Percentiles rank a stretch among this genome's conserved stretches.
These are phyloP conservation scores for Cutaneotrichosporon cavernicola DNA, from an alignment of 1,284 basidiomycete genomes.

Conservation along the genomic window DNA sequence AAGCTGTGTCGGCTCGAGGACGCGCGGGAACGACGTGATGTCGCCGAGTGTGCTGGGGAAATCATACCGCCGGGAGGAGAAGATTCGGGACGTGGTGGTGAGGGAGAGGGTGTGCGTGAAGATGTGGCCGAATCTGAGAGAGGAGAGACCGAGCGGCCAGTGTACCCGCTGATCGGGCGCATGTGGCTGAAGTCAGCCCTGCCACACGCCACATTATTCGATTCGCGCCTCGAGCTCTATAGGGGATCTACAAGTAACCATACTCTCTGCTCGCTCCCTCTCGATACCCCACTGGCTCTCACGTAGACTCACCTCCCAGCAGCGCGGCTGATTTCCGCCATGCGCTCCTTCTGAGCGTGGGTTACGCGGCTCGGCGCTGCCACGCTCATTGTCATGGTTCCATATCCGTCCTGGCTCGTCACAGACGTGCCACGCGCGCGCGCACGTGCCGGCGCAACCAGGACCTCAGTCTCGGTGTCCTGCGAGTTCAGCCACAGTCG, in stretches of 20 bases:
- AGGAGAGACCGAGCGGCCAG: slow-evolving; percentile 10
- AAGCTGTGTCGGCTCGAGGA: neutral
- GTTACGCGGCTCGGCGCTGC: slow-evolving; percentile 8
- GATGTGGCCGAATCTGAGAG: neutral
- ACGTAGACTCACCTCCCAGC: slow-evolving; percentile 25
- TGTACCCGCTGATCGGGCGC: slow-evolving; percentile 15
- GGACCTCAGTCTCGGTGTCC: slow-evolving; percentile 14
- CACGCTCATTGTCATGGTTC: slow-evolving; percentile 21
- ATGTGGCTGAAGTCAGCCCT: slow-evolving; percentile 15
- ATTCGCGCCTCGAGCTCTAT: no score
- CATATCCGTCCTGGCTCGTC: slow-evolving; percentile 19
- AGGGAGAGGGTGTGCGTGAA: slow-evolving; percentile 11
- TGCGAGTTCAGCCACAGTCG: slow-evolving; percentile 7
- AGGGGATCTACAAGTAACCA: neutral
- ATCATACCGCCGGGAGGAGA: slow-evolving; percentile 8
- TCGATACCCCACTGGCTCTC: neutral
- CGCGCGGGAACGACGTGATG: neutral
- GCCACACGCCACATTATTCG: neutral
- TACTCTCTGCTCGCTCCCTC: neutral
- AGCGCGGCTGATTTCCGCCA: slow-evolving; percentile 22
- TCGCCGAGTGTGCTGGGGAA: slow-evolving; percentile 1
- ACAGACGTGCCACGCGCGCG: slow-evolving; percentile 16
- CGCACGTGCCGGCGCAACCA: slow-evolving; percentile 16
- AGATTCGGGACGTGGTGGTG: neutral
- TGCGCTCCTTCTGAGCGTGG: slow-evolving; percentile 17